Evolutionary conservation across 805 yeast genomes (phyloP).

Genomic region (Wickerhamiella shivajii): DNA sequence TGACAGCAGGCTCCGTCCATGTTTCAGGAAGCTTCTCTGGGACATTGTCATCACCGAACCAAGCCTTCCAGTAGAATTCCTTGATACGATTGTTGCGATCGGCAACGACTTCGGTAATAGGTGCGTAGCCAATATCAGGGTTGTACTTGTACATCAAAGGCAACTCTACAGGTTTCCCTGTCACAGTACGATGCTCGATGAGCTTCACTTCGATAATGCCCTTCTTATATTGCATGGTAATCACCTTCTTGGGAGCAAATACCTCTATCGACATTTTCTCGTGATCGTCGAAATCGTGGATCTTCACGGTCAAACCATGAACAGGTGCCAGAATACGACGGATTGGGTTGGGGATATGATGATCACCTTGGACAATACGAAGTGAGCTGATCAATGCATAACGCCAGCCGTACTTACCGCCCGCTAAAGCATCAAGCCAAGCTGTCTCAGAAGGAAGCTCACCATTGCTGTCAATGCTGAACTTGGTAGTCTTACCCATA

Average conservation of each 20-base stretch:
- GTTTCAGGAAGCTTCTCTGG: conserved; percentile 39
- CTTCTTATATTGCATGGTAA: conserved; percentile 28
- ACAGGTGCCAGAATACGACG: conserved; percentile 70
- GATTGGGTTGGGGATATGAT: conserved; percentile 66
- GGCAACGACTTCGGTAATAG: conserved; percentile 77
- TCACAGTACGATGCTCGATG: conserved; percentile 80
- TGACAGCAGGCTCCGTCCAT: conserved; percentile 43
- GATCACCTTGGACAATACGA: conserved; percentile 71
- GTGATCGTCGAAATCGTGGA: conserved; percentile 37
- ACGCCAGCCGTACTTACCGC: conserved; percentile 70
- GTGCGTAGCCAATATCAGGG: conserved; percentile 88
- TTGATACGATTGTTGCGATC: conserved; percentile 89
- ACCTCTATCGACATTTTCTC: conserved; percentile 48
- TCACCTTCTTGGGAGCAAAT: conserved; percentile 60
- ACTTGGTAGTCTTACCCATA: conserved; percentile 17
- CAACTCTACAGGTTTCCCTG: conserved; percentile 56
- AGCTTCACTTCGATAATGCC: conserved; percentile 51
- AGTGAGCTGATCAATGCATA: conserved; percentile 72
- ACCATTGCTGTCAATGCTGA: conserved; percentile 25
- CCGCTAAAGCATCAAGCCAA: conserved; percentile 79
- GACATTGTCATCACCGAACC: conserved; percentile 62
- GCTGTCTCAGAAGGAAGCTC: conserved; percentile 28
- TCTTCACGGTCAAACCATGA: conserved; percentile 45
- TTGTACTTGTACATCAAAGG: conserved; percentile 65
- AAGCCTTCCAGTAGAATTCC: conserved; percentile 91